phyloP scores from a whole-genome alignment of 257 asterid species.

The Handroanthus guayacan region DNA sequence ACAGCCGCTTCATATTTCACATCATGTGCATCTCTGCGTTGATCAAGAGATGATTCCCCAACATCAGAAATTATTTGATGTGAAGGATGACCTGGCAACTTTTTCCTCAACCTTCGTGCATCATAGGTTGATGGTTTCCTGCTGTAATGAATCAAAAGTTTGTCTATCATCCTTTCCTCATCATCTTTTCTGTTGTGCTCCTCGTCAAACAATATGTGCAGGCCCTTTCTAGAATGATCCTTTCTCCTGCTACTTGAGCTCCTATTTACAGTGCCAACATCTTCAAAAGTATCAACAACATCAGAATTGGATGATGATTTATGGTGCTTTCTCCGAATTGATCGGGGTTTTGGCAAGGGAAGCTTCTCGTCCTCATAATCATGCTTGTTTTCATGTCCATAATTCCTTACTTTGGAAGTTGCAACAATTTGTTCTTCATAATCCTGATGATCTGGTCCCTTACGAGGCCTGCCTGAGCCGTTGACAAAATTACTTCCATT shows the following conservation, averaged over 20 bases:
- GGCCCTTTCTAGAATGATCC: conserved; percentile 74
- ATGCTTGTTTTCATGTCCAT: conserved; percentile 43
- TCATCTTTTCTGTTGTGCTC: conserved; percentile 58
- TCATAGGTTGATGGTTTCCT: conserved; percentile 69
- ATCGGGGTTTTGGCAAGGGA: conserved; percentile 73
- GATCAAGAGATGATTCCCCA: conserved; percentile 52
- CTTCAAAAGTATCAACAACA: conserved; percentile 49
- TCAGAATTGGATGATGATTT: conserved; percentile 55
- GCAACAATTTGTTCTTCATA: conserved; percentile 38
- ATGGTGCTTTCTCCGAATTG: conserved; percentile 72
- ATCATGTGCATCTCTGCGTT: background rate
- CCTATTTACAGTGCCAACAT: conserved; percentile 47
- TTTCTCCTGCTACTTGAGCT: conserved; percentile 76
- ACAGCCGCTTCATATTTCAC: conserved; percentile 34
- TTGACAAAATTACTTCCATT: conserved; percentile 32
- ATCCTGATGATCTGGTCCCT: conserved; percentile 36
- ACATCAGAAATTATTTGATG: conserved; percentile 35
- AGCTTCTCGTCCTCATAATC: conserved; percentile 49
- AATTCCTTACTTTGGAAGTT: conserved; percentile 34
- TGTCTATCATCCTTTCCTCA: conserved; percentile 85
- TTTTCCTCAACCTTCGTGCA: conserved; percentile 50
- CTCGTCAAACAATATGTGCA: conserved; percentile 63
- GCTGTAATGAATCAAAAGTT: conserved; percentile 85
- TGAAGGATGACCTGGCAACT: conserved; percentile 38
- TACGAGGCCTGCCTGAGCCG: conserved; percentile 36